Base-by-base conservation (phyloP, 495 filamentous ascomycete species). In the Penicillium coprophilum region DNA sequence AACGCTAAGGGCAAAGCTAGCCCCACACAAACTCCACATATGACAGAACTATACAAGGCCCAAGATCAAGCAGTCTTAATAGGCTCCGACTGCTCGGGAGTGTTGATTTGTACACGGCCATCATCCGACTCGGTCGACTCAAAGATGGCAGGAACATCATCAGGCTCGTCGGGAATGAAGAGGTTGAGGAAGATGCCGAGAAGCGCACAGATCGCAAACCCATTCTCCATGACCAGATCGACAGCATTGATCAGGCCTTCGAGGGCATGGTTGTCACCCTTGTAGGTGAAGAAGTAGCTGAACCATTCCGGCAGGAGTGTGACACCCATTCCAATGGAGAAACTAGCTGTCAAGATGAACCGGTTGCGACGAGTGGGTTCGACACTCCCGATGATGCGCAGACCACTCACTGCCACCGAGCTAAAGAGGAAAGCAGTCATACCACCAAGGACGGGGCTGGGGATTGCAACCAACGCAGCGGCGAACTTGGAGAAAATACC, bases 401-500 rank as follows among this genome's bases (percentile, higher is more conserved):
- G 83, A 61, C 92, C 92, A 2, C 89, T 94, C 15, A 95, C 84
- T 17, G 89, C 88, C 24, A 97, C 92, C 9, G 89, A 80, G 57
- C 80, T 81, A 76, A 96, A 96, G 15, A 97, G 79, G 73, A 96
- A 96, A 2, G 90, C 92, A 0, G 92, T 96, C 90, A 97, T 95
- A 30, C 92, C 92, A 49, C 92, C 92, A 5, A 96, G 77, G 1
- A 96, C 91, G 2, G 92, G 61, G 27, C 80, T 73, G 0, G 92
- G 92, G 60, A 96, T 96, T 39, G 91, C 77, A 10, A 93, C 88
- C 1, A 96, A 82, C 1, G 89, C 81, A 2, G 92, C 91, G n/a
- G 92, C 90, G 69, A 96, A 95, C 60, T 96, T 96, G 54, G 90
- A 85, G 71, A 96, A 95, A 59, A 96, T 77, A 40, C 92, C 92